Evolutionary conservation across 306 rosid species (phyloP), one percentile per base, ranked within the genome.

Genomic region (Potentilla sterilis): DNA sequence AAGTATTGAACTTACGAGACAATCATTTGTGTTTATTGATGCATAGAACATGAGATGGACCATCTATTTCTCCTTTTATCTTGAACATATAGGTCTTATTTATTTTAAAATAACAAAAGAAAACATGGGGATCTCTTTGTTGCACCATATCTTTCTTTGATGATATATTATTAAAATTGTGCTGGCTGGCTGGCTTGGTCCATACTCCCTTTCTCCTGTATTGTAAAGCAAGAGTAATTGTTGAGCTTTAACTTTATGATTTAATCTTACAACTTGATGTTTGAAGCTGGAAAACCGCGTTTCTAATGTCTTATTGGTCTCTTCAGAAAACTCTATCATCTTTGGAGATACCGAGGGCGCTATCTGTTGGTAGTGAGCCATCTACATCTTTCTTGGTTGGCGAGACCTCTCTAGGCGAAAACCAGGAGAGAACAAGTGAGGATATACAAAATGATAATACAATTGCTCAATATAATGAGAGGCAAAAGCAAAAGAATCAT

Each of bases 321-420:
- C 67, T 80, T 55, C 91, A 96, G 99, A 96, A 83, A 82, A 96
- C 98, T 24, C 76, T 96, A 73, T 96, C 99, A 48, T 96, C 98
- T 64, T 89, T 96, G 89, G 98, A 92, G 93, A 81, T 96, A 46
- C 98, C 99, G 41, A 84, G 96, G 85, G 89, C 88, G 57, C 93
- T 92, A 77, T 63, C 92, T 67, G 76, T 85, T 81, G 90, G 92
- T 43, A 83, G 81, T 65, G 96, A 82, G 70, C 84, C 84, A 70
- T 89, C 95, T 63, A 18, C 77, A 67, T 80, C 87, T 66, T 5
- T 70, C 61, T 73, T 83, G 15, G 83, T 70, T 81, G 88, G 84
- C 24, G 91, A 81, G 75, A 72, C 93, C 61, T 80, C 84, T 79
- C 78, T 79, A 77, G 79, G 79, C 64, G 88, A 81, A 69, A 85